Base-by-base conservation (phyloP, 164 flowering plant genomes). In the Aristolochia californica region DNA sequence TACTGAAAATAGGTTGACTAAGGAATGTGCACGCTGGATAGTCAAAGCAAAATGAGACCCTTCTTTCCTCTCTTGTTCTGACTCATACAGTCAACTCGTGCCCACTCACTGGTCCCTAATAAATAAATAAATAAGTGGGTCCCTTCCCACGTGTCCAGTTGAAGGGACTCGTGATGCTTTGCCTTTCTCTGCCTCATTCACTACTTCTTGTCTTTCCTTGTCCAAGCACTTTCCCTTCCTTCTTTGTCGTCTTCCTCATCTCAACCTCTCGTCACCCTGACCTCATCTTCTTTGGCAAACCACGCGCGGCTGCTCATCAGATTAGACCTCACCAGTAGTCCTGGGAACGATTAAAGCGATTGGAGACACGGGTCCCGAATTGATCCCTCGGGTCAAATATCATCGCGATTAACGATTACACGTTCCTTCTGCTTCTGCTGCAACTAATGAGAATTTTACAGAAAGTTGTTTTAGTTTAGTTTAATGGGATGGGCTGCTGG, bases 1-100 rank as follows among this genome's bases (percentile, higher is more conserved):
- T 48, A 62, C 60, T 49, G 48, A 56, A 54, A 8, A 20, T 21
- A 5, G 53, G 55, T 45, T 45, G 59, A 62, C 64, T 61, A 24
- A 13, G 24, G 23, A 27, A 28, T 18, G 25, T 3, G 49, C 40
- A 61, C 64, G 25, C 25, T 51, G 38, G 43, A 15, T 53, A 25
- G 26, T 38, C 21, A 43, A 61, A 43, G 12, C 26, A 22, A 28
- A 28, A 27, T 13, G 16, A 40, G 54, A 45, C 18, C 13, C 13
- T 13, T 20, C 8, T 1, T 14, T 40, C 25, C 30, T 48, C 24
- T 9, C 17, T 17, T 28, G 26, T 5, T 45, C 8, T 22, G 24
- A 23, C 26, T 28, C 26, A 2, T 5, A 20, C 13, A 4, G 23
- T 23, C 21, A 18, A 23, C 24, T 47, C 49, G 21, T 24, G 54